Base-by-base conservation (phyloP, 2,329 filamentous ascomycete genomes). In the Grosmannia huntii region DNA sequence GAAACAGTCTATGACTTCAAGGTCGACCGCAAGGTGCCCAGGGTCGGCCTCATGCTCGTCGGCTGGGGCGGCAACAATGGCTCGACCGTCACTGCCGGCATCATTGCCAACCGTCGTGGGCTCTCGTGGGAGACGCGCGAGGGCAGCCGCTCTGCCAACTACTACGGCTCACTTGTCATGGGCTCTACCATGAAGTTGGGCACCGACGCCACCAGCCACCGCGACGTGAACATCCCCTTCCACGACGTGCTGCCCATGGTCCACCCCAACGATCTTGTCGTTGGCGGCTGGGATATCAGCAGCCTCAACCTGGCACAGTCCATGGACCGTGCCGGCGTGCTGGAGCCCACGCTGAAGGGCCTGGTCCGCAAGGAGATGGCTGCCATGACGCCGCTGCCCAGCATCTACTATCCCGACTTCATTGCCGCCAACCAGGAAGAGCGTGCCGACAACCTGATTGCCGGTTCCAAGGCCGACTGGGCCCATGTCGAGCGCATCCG, bases 41-140 rank as follows among this genome's bases (percentile, higher is more conserved):
- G 92, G 80, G 83, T 90, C 65, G 94, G 94, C 69, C 83, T 96
- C 77, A 97, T 99, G 94, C 82, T 99, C 64, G 92, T 99, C 65
- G 94, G 94, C 63, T 92, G 87, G 84, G 94, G 94, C 74, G 94
- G 94, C 69, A 99, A 99, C 83, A 99, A 99, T 71, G 94, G 94
- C 64, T 90, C 90, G 64, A 99, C 94, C 60, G 90, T 99, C 62
- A 97, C 94, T 60, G 94, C 94, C 62, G 94, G 92, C 72, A 95
- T 99, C 74, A 82, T 99, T 70, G 94, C 92, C 74, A 99, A 99
- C 76, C 88, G 89, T 70, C 88, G 86, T 66, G 81, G 83, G 60
- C 82, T 97, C 60, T 77, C 79, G 62, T 99, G 94, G 94, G 89
- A 96, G 64, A 97, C 94, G 67, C 91, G 92, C 68, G 90, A 96